Evolutionary conservation across 192 early-diverging fungal genomes (phyloP).

Genomic region (Chytriomyces sp.): DNA sequence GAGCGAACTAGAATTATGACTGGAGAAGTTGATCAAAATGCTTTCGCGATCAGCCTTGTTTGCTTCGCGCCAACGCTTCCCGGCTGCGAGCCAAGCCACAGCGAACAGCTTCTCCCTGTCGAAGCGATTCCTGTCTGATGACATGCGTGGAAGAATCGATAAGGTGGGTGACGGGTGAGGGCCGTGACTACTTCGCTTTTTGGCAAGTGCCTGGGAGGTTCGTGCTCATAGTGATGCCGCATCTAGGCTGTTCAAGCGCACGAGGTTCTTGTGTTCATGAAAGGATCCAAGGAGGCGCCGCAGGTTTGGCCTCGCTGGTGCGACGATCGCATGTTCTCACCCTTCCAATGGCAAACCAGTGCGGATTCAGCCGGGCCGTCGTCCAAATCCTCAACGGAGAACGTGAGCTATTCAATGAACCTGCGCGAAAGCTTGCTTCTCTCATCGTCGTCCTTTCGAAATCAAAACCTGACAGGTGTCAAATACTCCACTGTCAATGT

Average conservation of each 20-base stretch:
- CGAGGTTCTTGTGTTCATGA: conserved; percentile 92
- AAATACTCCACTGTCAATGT: conserved; percentile 82
- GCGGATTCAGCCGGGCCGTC: conserved; percentile 92
- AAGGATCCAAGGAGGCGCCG: conserved; percentile 90
- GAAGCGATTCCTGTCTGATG: conserved; percentile 27
- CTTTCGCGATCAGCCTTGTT: too few species aligned
- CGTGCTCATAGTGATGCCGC: too few species aligned
- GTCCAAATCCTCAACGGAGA: conserved; percentile 85
- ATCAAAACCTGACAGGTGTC: conserved; percentile 60
- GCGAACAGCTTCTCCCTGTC: background rate
- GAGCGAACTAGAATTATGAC: too few species aligned
- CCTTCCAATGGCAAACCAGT: conserved; percentile 46
- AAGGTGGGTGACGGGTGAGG: too few species aligned
- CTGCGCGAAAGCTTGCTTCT: too few species aligned
- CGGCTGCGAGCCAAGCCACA: background rate
- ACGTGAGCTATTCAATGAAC: conserved; percentile 48
- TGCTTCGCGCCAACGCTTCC: too few species aligned
- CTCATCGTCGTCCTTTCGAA: too few species aligned
- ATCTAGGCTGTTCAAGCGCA: conserved; percentile 43
- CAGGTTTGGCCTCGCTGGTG: conserved; percentile 57
- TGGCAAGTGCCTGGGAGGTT: too few species aligned
- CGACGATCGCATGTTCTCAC: too few species aligned
- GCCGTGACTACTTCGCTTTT: too few species aligned
- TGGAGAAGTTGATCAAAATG: too few species aligned
- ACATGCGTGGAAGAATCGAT: conserved; percentile 21